Percentiles rank a stretch among this genome's conserved stretches.
phyloP scores from a whole-genome alignment of 2,329 filamentous ascomycete genomes.

The Sporothrix dimorphospora region DNA sequence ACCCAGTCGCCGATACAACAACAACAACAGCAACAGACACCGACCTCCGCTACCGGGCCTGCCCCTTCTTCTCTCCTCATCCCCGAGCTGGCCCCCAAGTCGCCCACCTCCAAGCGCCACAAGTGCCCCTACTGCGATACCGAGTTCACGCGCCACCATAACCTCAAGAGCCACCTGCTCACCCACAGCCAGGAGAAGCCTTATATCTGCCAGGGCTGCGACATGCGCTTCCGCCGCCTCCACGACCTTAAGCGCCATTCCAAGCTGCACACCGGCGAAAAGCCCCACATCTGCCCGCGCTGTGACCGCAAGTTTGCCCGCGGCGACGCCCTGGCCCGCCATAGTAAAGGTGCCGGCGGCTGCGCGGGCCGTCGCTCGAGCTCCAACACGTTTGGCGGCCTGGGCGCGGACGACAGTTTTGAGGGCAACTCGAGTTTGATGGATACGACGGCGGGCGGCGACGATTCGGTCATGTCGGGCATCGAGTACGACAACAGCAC shows the following conservation, averaged over 20 bases:
- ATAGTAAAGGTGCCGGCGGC: constrained; percentile 93
- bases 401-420: constrained; percentile 35
- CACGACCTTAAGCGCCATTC: constrained; percentile 96
- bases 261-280: constrained; percentile 95
- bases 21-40: not conserved
- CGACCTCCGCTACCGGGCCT: not conserved
- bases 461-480: constrained; percentile 61
- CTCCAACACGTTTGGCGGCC: constrained; percentile 77
- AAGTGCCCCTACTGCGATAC: constrained; percentile 96
- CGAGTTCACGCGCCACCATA: constrained; percentile 96
- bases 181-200: constrained; percentile 99
- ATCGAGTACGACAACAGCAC: constrained; percentile 55
- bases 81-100: constrained; percentile 59
- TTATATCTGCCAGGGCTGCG: constrained; percentile 90
- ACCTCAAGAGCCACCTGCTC: constrained; percentile 94
- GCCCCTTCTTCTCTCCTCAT: not conserved
- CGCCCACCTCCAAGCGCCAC: constrained; percentile 83
- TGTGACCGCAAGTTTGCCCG: constrained; percentile 94
- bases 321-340: constrained; percentile 89
- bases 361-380: constrained; percentile 91
- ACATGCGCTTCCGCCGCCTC: constrained; percentile 86
- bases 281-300: constrained; percentile 91
- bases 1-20: not conserved
- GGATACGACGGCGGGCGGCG: constrained; percentile 38
- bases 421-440: constrained; percentile 39